Evolutionary conservation across 139 green algal species (phyloP), one percentile per base, ranked within the genome.

Genomic region (Nannochloris sp.): DNA sequence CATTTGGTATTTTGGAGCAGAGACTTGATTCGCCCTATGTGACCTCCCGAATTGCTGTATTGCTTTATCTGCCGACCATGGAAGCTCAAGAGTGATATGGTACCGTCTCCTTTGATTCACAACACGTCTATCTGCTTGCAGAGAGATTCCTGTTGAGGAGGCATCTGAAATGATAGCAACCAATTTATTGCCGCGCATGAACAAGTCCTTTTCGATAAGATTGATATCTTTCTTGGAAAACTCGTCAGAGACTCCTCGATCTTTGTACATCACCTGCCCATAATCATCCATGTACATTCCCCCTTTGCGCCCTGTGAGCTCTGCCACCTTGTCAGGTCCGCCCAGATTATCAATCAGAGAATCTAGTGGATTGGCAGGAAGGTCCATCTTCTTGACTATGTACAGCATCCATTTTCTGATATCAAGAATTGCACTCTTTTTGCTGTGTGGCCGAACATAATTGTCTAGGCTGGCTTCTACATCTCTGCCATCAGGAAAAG

Each of bases 111-210:
- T 70, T 60, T 85, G 75, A 60, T 86, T 83, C 14, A 57, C 8
- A 61, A 27, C 40, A 12, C 75, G 43, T 15, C 25, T 62, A 14
- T 70, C 63, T n/a, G 63, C 63, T 37, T 93, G 86, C 62, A 95
- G 67, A 46, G 63, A 81, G 11, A 71, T 64, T 44, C 64, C 71
- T 0, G 88, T 93, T n/a, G 76, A 89, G 10, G 88, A 81, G 3
- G 88, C 88, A 65, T 97, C 91, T 0, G 68, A 87, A 66, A 98
- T 94, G 69, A 98, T 87, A 37, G 92, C 92, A 3, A 98, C 80
- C 3, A 86, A 57, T 71, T 97, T 96, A 7, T 64, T 27, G 2
- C 90, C 92, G 2, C 36, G 11, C 63, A 72, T 72, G 34, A 76
- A 76, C 1, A 27, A 37, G 19, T 67, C 44, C 62, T 71, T 75